These are phyloP conservation scores for Metroxylon sagu DNA, from an alignment of 176 grass and related monocot species.

Conservation along the genomic window DNA sequence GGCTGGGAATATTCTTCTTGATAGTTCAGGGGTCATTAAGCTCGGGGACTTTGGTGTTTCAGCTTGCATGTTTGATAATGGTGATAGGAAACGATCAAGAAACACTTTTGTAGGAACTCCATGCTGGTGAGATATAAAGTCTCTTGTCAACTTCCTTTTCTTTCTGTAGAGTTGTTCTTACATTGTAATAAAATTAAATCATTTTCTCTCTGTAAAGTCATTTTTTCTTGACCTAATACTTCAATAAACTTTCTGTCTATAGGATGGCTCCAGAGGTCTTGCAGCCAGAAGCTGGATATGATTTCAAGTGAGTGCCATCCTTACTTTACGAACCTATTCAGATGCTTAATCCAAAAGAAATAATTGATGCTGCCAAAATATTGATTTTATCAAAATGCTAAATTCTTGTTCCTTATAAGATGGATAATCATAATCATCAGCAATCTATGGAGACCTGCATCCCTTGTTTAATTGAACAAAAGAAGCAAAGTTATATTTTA, in stretches of 20 bases:
- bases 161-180: no score
- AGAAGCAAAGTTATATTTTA: no score
- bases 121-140: conserved; percentile 57
- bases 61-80: conserved; percentile 97
- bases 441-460: no score
- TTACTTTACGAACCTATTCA: no score
- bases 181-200: no score
- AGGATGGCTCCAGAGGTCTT: conserved; percentile 99
- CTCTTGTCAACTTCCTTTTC: background rate
- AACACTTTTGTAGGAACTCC: conserved; percentile 99
- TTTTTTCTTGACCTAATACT: conserved; percentile 21
- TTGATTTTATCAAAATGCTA: no score
- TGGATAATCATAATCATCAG: no score
- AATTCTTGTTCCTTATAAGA: no score
- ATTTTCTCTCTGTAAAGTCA: background rate
- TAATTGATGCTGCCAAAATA: no score
- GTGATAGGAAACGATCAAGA: conserved; percentile 90
- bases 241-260: conserved; percentile 19
- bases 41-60: conserved; percentile 98
- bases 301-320: conserved; percentile 80
- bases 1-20: conserved; percentile 98
- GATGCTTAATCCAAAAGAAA: no score
- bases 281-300: conserved; percentile 85
- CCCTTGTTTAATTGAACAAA: no score
- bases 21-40: conserved; percentile 68